Evolutionary conservation across 1,284 basidiomycete species (phyloP).

Genomic region (Apiotrichum gracile): DNA sequence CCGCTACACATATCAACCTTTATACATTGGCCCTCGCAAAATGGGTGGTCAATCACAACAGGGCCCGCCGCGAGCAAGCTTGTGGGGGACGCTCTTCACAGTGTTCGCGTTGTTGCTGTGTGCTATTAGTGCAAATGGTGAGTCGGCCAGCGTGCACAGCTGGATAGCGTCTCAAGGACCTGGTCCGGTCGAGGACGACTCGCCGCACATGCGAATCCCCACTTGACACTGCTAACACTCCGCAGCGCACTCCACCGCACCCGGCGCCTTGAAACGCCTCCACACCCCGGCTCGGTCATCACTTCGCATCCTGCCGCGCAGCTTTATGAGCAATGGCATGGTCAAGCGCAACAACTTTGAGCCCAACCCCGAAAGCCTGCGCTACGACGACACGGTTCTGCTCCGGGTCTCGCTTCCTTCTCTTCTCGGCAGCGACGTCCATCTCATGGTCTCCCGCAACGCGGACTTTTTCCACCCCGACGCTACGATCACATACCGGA

Average conservation of each 20-base stretch:
- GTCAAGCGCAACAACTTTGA: conserved; percentile 11
- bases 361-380: conserved; percentile 27
- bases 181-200: too few relatives aligned
- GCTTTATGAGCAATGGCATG: conserved; percentile 12
- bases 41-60: too few relatives aligned
- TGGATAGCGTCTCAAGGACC: too few relatives aligned
- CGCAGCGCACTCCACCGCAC: conserved; percentile 35
- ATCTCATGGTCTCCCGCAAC: conserved; percentile 62
- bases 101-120: too few relatives aligned
- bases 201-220: too few relatives aligned
- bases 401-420: conserved; percentile 30
- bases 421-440: conserved; percentile 23
- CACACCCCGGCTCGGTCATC: conserved; percentile 27
- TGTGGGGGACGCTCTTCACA: too few relatives aligned
- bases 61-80: too few relatives aligned
- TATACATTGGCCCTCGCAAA: too few relatives aligned
- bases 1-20: too few relatives aligned
- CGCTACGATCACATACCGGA: conserved; percentile 53
- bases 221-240: too few relatives aligned
- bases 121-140: too few relatives aligned
- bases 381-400: conserved; percentile 37
- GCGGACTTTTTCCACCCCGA: conserved; percentile 69
- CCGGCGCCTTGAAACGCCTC: conserved; percentile 35
- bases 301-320: conserved; percentile 56
- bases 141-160: too few relatives aligned